Conservation (phyloP, 2,329 filamentous ascomycete species). For the Exserohilum turcica region DNA sequence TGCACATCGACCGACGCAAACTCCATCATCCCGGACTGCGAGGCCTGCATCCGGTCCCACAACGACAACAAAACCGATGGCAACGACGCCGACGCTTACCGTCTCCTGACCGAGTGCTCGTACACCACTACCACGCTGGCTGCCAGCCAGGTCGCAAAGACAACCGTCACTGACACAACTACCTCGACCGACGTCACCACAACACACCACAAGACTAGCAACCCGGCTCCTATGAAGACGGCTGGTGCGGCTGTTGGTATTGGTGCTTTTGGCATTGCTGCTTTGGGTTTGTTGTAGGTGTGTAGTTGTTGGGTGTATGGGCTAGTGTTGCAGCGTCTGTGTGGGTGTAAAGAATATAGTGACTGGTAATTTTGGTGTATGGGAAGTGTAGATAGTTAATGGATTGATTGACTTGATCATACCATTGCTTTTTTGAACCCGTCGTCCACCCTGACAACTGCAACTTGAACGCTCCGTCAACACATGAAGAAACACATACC, state of each 20-base stretch:
- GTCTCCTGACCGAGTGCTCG: background rate
- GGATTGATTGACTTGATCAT: too few species aligned
- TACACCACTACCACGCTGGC: constrained; percentile 1
- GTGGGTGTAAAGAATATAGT: too few species aligned
- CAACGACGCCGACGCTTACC: background rate
- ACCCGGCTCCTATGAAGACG: constrained; percentile 20
- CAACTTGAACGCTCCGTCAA: too few species aligned
- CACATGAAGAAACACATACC: too few species aligned
- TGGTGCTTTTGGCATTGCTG: constrained; percentile 24
- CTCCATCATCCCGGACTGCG: constrained; percentile 35
- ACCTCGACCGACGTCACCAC: background rate
- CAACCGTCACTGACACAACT: background rate
- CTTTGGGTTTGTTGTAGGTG: constrained; percentile 26
- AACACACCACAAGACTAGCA: constrained; percentile 4
- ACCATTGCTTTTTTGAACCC: too few species aligned
- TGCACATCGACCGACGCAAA: constrained; percentile 34
- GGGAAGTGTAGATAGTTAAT: too few species aligned
- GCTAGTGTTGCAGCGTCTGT: too few species aligned
- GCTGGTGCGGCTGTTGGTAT: constrained; percentile 27
- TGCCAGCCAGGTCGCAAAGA: background rate
- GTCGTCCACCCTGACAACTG: too few species aligned
- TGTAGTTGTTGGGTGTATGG: too few species aligned
- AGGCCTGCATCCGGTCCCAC: constrained; percentile 37
- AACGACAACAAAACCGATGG: constrained; percentile 25
- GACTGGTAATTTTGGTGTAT: too few species aligned